These are phyloP conservation scores for Kazachstania bromeliacearum DNA, from an alignment of 805 yeast species.

Conservation along the genomic window DNA sequence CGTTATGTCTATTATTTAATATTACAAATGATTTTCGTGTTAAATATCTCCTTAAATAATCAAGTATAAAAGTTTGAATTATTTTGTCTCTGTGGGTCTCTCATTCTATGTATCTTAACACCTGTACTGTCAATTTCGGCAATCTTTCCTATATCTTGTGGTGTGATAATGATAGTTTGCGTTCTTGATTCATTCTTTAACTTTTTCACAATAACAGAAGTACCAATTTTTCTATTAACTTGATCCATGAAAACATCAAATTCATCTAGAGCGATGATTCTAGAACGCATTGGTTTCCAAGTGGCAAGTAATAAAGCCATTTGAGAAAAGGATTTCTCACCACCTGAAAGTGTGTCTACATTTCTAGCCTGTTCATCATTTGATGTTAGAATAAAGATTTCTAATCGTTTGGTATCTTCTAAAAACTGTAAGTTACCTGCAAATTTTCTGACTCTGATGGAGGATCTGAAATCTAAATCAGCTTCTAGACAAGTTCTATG, in stretches of 20 bases:
- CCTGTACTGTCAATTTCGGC: conserved; percentile 53
- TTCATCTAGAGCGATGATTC: conserved; percentile 86
- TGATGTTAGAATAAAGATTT: conserved; percentile 53
- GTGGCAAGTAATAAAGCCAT: conserved; percentile 78
- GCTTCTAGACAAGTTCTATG: conserved; percentile 39
- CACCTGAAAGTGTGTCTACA: conserved; percentile 86
- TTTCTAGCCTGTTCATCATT: conserved; percentile 51
- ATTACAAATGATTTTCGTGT: no score
- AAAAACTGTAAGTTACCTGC: conserved; percentile 64
- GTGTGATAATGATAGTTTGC: conserved; percentile 89
- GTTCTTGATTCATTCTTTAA: conserved; percentile 50
- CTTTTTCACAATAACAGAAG: conserved; percentile 61
- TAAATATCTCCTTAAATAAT: no score
- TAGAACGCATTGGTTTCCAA: conserved; percentile 87
- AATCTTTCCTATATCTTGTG: conserved; percentile 67
- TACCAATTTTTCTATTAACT: conserved; percentile 72
- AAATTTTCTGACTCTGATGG: conserved; percentile 60
- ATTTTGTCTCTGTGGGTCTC: conserved; percentile 32
- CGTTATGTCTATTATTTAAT: not conserved
- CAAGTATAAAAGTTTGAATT: conserved; percentile 13
- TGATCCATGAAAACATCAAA: conserved; percentile 98
- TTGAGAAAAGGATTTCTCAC: conserved; percentile 92
- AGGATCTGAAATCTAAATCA: conserved; percentile 46
- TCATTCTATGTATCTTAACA: conserved; percentile 57
- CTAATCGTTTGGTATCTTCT: conserved; percentile 39